These are phyloP conservation scores for Mrakia gelida DNA, from an alignment of 768 basidiomycete species.

Conservation along the genomic window DNA sequence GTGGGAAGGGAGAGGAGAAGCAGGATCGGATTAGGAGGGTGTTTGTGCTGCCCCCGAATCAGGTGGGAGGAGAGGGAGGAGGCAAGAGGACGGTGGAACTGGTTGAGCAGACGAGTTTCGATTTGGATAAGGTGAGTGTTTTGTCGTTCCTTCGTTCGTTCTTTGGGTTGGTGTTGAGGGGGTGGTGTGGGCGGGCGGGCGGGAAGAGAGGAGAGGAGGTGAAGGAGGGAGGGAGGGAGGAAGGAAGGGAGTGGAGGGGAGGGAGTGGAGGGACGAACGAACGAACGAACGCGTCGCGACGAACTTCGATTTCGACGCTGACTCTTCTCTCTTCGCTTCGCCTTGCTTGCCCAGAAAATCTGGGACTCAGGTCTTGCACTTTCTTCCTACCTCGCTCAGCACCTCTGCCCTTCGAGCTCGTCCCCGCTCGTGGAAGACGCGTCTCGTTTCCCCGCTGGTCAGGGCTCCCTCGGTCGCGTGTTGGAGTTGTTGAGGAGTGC, in stretches of 20 bases:
- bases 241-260: neutral
- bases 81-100: slow-evolving; percentile 49
- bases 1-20: slow-evolving; percentile 29
- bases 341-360: slow-evolving; percentile 63
- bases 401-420: neutral
- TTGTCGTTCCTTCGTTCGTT: neutral
- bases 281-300: neutral
- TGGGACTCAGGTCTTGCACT: slow-evolving; percentile 92
- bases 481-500: neutral
- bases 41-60: slow-evolving; percentile 5
- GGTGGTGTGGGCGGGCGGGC: no score
- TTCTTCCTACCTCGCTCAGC: slow-evolving; percentile 64
- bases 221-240: neutral
- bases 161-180: no score
- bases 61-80: neutral
- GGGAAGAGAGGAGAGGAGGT: no score
- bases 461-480: slow-evolving; percentile 44
- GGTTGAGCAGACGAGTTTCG: slow-evolving; percentile 79
- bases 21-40: slow-evolving; percentile 33
- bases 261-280: neutral
- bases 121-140: slow-evolving; percentile 76
- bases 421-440: slow-evolving; percentile 31
- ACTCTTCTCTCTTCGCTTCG: neutral
- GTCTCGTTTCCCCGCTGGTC: slow-evolving; percentile 26
- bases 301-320: neutral